phyloP scores from a whole-genome alignment of 148 eudicot species.

The Vaccinium darrowii region DNA sequence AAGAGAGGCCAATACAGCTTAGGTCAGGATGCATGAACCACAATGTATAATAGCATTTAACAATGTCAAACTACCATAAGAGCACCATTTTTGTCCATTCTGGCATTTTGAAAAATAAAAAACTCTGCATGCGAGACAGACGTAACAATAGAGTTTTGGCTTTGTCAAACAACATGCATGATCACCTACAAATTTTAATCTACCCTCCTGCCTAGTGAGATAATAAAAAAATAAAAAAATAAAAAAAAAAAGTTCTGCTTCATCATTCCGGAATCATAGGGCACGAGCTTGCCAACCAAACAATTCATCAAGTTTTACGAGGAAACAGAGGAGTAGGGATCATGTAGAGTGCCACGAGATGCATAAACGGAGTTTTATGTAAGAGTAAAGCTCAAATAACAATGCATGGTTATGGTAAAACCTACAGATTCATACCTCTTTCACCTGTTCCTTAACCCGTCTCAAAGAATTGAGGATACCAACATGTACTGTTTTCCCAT shows the following conservation, averaged over 20 bases:
- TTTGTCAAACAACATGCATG: neutral
- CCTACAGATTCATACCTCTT: constrained; percentile 56
- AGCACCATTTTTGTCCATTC: constrained; percentile 1
- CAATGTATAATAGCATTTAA: neutral
- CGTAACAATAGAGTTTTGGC: neutral
- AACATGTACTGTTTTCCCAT: constrained; percentile 59
- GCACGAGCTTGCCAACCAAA: neutral
- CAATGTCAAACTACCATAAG: neutral
- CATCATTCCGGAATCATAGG: neutral
- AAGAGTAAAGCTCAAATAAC: neutral
- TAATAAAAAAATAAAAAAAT: neutral
- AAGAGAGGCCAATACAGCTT: neutral
- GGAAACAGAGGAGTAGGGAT: neutral
- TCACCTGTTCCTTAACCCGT: constrained; percentile 85
- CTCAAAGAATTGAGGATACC: constrained; percentile 81
- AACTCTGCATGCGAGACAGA: neutral
- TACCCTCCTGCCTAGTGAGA: neutral
- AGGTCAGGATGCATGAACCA: neutral
- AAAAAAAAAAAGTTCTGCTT: neutral
- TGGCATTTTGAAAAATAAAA: neutral
- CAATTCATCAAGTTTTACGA: neutral
- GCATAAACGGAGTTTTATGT: neutral
- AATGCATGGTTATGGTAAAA: neutral
- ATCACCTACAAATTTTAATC: neutral
- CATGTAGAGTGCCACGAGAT: neutral